A percentile compares a stretch with the other conserved stretches of the same genome.
Conservation (phyloP, 2,329 filamentous ascomycete species). For the Aspergillus clavatus region DNA sequence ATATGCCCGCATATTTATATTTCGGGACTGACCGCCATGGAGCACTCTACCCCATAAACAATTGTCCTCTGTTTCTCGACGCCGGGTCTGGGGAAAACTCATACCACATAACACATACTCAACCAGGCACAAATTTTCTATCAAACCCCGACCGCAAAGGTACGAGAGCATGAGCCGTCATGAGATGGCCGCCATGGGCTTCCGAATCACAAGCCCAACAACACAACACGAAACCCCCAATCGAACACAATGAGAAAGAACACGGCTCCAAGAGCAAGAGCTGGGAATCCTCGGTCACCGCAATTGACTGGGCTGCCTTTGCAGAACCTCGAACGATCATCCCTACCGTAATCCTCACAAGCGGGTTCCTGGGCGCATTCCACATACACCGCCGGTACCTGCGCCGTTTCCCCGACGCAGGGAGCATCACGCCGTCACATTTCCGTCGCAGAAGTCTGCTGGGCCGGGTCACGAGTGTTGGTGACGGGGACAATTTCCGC, state of each 20-base stretch:
- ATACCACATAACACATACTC: no score
- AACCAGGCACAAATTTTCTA: no score
- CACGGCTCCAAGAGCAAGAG: conserved; percentile 26
- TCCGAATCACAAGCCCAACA: conserved; percentile 26
- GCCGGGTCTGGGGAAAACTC: no score
- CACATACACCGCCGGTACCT: conserved; percentile 54
- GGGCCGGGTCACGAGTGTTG: conserved; percentile 85
- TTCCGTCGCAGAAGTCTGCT: conserved; percentile 73
- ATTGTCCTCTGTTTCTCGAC: no score
- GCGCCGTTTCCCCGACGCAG: conserved; percentile 73
- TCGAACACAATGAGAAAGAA: conserved; percentile 19
- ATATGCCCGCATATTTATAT: no score
- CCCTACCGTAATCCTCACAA: conserved; percentile 36
- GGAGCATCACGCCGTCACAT: conserved; percentile 67
- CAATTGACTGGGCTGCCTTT: conserved; percentile 35
- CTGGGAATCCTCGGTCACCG: conserved; percentile 44
- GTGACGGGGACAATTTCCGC: conserved; percentile 94
- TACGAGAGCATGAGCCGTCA: conserved; percentile 32
- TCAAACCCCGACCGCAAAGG: neutral
- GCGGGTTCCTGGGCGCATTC: conserved; percentile 33
- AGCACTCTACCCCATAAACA: neutral
- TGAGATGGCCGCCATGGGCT: conserved; percentile 49
- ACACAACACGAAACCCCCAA: conserved; percentile 5
- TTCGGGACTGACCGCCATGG: neutral
- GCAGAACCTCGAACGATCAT: conserved; percentile 34